Conservation (phyloP, 2,329 filamentous ascomycete species). For the Diaporthe destruens region DNA sequence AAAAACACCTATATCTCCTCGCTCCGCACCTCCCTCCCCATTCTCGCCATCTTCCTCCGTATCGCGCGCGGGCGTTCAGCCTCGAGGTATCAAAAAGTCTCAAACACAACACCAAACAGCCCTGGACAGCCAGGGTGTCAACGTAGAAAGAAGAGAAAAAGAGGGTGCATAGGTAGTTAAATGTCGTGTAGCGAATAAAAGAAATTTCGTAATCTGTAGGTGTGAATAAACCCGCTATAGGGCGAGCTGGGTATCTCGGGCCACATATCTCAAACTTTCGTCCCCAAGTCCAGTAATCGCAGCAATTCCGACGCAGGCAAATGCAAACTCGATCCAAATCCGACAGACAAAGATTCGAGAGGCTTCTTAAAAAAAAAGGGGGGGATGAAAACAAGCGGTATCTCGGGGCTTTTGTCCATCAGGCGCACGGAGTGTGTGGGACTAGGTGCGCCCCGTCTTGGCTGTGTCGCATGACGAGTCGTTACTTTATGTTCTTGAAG, state of each 20-base stretch:
- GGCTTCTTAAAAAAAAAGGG: conserved; percentile 3
- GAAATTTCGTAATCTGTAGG: conserved; percentile 25
- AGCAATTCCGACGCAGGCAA: conserved; percentile 29
- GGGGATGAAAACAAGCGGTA: conserved; percentile 26
- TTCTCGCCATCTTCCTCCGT: conserved; percentile 15
- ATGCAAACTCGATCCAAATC: conserved; percentile 38
- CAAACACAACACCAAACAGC: conserved; percentile 38
- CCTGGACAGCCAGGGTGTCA: conserved; percentile 22
- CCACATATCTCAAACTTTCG: conserved; percentile 44
- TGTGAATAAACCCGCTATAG: conserved; percentile 45
- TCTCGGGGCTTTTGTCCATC: conserved; percentile 17
- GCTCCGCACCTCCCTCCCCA: background rate
- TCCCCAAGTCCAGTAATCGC: conserved; percentile 34
- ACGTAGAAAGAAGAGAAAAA: conserved; percentile 23
- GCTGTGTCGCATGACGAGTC: background rate
- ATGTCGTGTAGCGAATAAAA: conserved; percentile 34
- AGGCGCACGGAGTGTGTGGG: background rate
- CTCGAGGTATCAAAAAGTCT: conserved; percentile 39
- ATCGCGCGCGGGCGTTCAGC: conserved; percentile 26
- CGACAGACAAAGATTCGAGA: conserved; percentile 17
- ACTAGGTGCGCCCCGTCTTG: background rate
- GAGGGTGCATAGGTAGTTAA: conserved; percentile 28
- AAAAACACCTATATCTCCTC: background rate
- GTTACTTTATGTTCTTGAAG: conserved; percentile 70
- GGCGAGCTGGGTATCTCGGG: conserved; percentile 50